Evolutionary conservation across 805 yeast genomes (phyloP), one percentile per base, ranked within the genome.

Genomic region (Yamadazyma kitorensis): DNA sequence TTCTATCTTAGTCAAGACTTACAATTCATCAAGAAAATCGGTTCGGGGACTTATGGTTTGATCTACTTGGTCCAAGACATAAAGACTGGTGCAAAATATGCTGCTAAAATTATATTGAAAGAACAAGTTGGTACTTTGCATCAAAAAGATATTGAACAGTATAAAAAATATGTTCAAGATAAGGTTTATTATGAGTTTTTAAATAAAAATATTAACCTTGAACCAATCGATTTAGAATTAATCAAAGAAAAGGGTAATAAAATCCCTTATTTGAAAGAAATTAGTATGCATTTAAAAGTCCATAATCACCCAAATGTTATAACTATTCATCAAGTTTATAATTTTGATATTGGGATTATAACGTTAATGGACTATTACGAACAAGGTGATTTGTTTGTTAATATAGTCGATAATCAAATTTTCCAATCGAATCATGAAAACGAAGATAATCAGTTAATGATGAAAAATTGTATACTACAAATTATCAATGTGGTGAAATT

Each of bases 21-120:
- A 43, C 63, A 60, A 37, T 58, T 76, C 47, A 64, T 68, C 38
- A 63, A 59, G 39, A 72, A 76, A 45, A 72, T 82, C 8, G 95
- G 96, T 6, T 74, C 91, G 0, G 96, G 96, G 17, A 88, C 95
- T 15, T 87, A 81, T 49, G 95, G 95, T 4, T 67, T 82, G 20
- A 91, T 87, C 6, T 86, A 82, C 62, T 67, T 76, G 12, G 88
- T 86, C 3, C 57, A 70, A 39, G 82, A 86, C 51, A 44, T 68
- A 14, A 50, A 46, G 27, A 70, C 82, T 0, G 68, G 72, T 12
- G 57, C 65, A 30, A 59, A 64, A 14, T 79, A 67, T 47, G 96
- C 96, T 2, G 76, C 88, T 40, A 87, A 87, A 54, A 78, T 82
- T 34, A 68, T 84, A 4, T 62, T 80, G 27, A 80, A 80, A 44